phyloP scores from a whole-genome alignment of 345 rosid genomes.

The Punica granatum region DNA sequence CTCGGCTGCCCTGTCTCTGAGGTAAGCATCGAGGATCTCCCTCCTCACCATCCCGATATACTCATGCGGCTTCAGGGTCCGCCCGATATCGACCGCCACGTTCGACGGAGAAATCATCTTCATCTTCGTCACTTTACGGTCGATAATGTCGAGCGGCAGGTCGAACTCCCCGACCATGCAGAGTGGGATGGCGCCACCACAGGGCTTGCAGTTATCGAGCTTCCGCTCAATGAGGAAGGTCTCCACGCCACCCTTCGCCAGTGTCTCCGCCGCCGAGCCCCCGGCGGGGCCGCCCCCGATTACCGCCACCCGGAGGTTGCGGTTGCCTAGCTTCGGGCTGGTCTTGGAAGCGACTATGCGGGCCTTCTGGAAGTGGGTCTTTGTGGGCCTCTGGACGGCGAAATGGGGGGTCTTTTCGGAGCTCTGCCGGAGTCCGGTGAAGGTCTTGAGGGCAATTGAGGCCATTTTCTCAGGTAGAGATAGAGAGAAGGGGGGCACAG shows the following conservation, averaged over 20 bases:
- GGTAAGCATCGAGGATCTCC: slow-evolving; percentile 64
- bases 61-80: slow-evolving; percentile 87
- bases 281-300: slow-evolving; percentile 95
- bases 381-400: slow-evolving; percentile 16
- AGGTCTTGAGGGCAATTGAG: slow-evolving; percentile 61
- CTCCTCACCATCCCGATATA: slow-evolving; percentile 97
- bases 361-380: slow-evolving; percentile 5
- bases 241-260: slow-evolving; percentile 84
- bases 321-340: slow-evolving; percentile 53
- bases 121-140: slow-evolving; percentile 83
- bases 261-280: slow-evolving; percentile 70
- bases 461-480: slow-evolving; percentile 26
- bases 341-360: slow-evolving; percentile 41
- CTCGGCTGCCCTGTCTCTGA: slow-evolving; percentile 68
- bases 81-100: slow-evolving; percentile 90
- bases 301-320: slow-evolving; percentile 82
- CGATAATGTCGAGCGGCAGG: slow-evolving; percentile 85
- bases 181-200: slow-evolving; percentile 92
- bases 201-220: slow-evolving; percentile 90
- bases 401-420: slow-evolving; percentile 28
- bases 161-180: slow-evolving; percentile 98
- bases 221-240: slow-evolving; percentile 78
- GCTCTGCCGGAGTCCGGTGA: slow-evolving; percentile 68
- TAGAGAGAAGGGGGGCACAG: not conserved
- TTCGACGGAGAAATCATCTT: slow-evolving; percentile 98